Percentiles rank a stretch among this genome's conserved stretches.
These are phyloP conservation scores for Salix dunnii DNA, from an alignment of 345 rosid genomes.

Conservation along the genomic window DNA sequence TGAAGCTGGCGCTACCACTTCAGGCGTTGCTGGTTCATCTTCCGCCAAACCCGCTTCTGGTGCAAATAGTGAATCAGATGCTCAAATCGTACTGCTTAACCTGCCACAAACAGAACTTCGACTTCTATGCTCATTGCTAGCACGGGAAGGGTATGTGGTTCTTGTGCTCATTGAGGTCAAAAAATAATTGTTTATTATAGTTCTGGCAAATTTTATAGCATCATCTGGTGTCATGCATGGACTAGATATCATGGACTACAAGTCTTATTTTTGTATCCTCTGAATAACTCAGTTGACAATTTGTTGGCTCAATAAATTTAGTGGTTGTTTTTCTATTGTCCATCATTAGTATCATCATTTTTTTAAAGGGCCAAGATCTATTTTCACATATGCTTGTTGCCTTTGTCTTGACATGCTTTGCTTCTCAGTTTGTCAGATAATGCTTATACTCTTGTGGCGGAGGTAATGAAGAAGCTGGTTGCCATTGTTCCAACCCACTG, in stretches of 20 bases:
- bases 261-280: too few relatives aligned
- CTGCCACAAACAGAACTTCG: constrained; percentile 81
- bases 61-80: constrained; percentile 54
- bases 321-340: too few relatives aligned
- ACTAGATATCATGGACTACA: too few relatives aligned
- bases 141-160: constrained; percentile 74
- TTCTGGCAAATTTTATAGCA: too few relatives aligned
- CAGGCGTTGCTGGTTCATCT: constrained; percentile 36
- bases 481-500: constrained; percentile 74
- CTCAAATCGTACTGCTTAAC: constrained; percentile 51
- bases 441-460: constrained; percentile 81
- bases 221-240: too few relatives aligned
- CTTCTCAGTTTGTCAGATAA: constrained; percentile 81
- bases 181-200: too few relatives aligned
- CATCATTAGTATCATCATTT: too few relatives aligned
- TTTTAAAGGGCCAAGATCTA: too few relatives aligned
- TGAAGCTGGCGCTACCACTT: constrained; percentile 35
- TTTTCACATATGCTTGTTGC: neutral
- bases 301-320: too few relatives aligned
- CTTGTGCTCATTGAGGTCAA: too few relatives aligned
- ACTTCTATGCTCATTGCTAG: constrained; percentile 86
- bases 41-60: constrained; percentile 38
- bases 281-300: too few relatives aligned
- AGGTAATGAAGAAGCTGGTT: constrained; percentile 86
- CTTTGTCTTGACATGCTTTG: constrained; percentile 13